Percentiles rank a stretch among this genome's conserved stretches.
Conservation (phyloP, 805 yeast species). For the Ogataea zsoltii region DNA sequence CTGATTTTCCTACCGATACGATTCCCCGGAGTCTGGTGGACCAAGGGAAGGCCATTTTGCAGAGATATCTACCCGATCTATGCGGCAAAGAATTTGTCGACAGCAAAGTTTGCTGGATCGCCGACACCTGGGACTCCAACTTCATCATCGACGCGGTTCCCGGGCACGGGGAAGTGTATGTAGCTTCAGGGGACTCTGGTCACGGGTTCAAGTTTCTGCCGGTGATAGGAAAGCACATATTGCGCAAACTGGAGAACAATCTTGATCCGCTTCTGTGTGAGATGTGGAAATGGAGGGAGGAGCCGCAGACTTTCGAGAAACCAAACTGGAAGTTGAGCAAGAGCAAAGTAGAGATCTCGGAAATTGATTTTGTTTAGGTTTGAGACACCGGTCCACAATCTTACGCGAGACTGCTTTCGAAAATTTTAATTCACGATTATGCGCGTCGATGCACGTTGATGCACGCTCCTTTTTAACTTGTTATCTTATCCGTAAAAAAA, state of each 20-base stretch:
- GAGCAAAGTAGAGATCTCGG: conserved; percentile 9
- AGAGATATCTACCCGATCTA: conserved; percentile 40
- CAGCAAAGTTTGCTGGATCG: conserved; percentile 40
- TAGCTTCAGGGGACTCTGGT: conserved; percentile 51
- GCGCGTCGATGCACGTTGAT: not conserved
- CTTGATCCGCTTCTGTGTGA: conserved; percentile 24
- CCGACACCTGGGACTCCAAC: conserved; percentile 43
- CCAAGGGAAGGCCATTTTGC: conserved; percentile 34
- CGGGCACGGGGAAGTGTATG: conserved; percentile 30
- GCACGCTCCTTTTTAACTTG: not conserved
- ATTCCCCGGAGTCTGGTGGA: conserved; percentile 35
- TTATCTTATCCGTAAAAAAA: not conserved
- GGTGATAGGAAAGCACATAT: conserved; percentile 44
- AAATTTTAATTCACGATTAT: not conserved
- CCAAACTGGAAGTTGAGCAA: conserved; percentile 20
- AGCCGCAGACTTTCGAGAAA: conserved; percentile 4
- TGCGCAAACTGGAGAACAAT: conserved; percentile 32
- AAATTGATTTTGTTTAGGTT: conserved; percentile 11
- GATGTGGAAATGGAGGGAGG: conserved; percentile 38
- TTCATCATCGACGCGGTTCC: conserved; percentile 44
- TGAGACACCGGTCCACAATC: not conserved
- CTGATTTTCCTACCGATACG: conserved; percentile 35
- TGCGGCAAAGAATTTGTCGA: conserved; percentile 34
- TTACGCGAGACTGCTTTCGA: no score
- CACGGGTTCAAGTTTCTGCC: conserved; percentile 50